These are phyloP conservation scores for Penicillium sp. DNA, from an alignment of 2,329 filamentous ascomycete species.

Conservation along the genomic window DNA sequence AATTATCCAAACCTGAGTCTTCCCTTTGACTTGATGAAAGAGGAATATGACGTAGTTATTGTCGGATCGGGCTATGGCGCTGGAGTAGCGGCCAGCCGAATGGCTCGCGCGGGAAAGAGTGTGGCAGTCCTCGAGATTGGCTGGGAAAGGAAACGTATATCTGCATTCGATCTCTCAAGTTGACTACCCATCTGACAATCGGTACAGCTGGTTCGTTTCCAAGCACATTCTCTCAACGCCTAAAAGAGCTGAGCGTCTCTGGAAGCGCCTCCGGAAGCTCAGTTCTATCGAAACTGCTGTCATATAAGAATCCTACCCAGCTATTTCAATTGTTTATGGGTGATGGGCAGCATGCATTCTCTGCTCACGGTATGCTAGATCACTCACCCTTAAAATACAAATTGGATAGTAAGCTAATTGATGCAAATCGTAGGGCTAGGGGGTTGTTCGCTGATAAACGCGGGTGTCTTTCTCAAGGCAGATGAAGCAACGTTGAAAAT, in stretches of 20 bases:
- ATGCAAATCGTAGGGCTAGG: slow-evolving; percentile 54
- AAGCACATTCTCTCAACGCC: slow-evolving; percentile 9
- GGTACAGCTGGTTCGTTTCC: slow-evolving; percentile 18
- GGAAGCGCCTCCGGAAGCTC: slow-evolving; percentile 6
- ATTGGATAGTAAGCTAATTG: background rate
- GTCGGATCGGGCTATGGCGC: slow-evolving; percentile 71
- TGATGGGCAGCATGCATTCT: slow-evolving; percentile 64
- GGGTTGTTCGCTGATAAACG: slow-evolving; percentile 65
- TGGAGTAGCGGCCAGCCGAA: slow-evolving; percentile 65
- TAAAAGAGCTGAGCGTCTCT: slow-evolving; percentile 13
- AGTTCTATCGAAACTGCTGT: slow-evolving; percentile 7
- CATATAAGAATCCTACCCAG: slow-evolving; percentile 56
- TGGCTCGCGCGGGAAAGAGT: slow-evolving; percentile 61
- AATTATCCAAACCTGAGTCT: slow-evolving; percentile 12
- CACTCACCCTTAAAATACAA: background rate
- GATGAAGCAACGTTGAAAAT: slow-evolving; percentile 57
- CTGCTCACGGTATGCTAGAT: slow-evolving; percentile 56
- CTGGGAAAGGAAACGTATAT: slow-evolving; percentile 60
- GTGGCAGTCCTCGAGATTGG: slow-evolving; percentile 69
- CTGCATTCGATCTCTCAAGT: background rate
- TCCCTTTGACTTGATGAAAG: slow-evolving; percentile 10
- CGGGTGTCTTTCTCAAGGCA: slow-evolving; percentile 65
- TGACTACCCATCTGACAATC: too few species aligned
- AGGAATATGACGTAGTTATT: slow-evolving; percentile 64
- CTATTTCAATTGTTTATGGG: slow-evolving; percentile 66